These are phyloP conservation scores for Mychonastes homosphaera DNA, from an alignment of 139 green algal genomes.

Conservation along the genomic window DNA sequence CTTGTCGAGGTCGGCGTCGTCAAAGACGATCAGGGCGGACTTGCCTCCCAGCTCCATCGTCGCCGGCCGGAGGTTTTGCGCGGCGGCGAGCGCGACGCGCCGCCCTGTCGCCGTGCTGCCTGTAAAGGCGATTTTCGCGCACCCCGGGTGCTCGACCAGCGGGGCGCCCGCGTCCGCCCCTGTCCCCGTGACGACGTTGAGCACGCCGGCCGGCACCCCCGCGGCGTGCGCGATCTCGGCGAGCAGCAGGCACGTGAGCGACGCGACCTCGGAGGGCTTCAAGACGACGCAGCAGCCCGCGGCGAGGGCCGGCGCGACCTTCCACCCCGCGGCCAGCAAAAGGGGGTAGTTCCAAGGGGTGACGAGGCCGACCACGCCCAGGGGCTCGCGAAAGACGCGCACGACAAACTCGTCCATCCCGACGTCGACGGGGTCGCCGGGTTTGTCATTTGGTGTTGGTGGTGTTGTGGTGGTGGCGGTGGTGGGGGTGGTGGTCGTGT, in stretches of 20 bases:
- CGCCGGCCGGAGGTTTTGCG: constrained; percentile 51
- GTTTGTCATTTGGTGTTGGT: too few relatives aligned
- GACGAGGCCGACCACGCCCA: constrained; percentile 70
- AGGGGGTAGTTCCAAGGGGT: constrained; percentile 78
- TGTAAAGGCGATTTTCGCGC: constrained; percentile 85
- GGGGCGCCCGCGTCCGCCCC: constrained; percentile 44
- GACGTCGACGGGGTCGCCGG: too few relatives aligned
- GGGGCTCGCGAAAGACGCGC: constrained; percentile 32
- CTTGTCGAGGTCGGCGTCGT: constrained; percentile 74
- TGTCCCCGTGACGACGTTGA: constrained; percentile 66
- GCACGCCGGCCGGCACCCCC: constrained; percentile 58
- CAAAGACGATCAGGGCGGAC: constrained; percentile 76
- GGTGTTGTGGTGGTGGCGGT: too few relatives aligned
- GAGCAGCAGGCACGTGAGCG: constrained; percentile 76
- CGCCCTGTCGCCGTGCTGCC: constrained; percentile 58
- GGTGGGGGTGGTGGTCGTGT: too few relatives aligned
- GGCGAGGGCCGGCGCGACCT: constrained; percentile 80
- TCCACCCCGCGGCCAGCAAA: constrained; percentile 39
- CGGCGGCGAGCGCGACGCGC: constrained; percentile 49
- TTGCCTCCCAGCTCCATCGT: constrained; percentile 80
- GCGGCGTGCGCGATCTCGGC: constrained; percentile 49
- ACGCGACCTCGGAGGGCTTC: constrained; percentile 75
- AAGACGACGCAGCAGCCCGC: constrained; percentile 67
- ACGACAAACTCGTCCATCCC: constrained; percentile 48
- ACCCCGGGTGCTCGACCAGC: constrained; percentile 40